phyloP scores from a whole-genome alignment of 257 asterid genomes.

The Capsicum pubescens region DNA sequence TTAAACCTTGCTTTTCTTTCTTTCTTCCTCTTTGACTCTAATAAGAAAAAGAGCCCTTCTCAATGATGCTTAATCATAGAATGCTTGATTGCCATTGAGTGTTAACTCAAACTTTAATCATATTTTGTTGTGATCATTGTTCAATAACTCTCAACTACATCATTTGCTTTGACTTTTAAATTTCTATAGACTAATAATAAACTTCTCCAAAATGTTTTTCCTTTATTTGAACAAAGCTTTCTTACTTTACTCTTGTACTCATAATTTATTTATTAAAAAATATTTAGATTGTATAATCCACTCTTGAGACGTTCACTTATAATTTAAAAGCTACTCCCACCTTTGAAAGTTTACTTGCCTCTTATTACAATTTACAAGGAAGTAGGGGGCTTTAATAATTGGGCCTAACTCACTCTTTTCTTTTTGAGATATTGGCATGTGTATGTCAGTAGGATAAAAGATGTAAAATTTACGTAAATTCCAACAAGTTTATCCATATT shows the following conservation, averaged over 20 bases:
- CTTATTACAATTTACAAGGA: background rate
- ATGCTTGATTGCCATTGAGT: background rate
- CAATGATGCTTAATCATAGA: constrained; percentile 15
- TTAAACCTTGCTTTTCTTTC: background rate
- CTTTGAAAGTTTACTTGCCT: background rate
- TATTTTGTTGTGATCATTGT: constrained; percentile 18
- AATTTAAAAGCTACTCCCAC: background rate
- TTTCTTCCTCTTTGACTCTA: background rate
- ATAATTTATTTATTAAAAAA: background rate
- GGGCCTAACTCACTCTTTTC: background rate
- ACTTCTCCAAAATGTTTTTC: background rate
- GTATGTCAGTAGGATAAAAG: background rate
- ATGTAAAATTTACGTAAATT: background rate
- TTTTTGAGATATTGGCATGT: background rate
- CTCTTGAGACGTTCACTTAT: background rate
- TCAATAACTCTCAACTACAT: background rate
- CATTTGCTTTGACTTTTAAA: background rate
- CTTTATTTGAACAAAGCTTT: background rate
- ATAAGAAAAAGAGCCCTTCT: background rate
- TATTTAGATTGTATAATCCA: background rate
- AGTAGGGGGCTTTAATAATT: background rate
- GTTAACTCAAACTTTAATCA: background rate
- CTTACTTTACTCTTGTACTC: background rate
- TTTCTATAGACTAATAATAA: background rate
- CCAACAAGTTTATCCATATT: too few relatives aligned